phyloP scores from a whole-genome alignment of 495 filamentous ascomycete genomes.

The Talaromyces liani region DNA sequence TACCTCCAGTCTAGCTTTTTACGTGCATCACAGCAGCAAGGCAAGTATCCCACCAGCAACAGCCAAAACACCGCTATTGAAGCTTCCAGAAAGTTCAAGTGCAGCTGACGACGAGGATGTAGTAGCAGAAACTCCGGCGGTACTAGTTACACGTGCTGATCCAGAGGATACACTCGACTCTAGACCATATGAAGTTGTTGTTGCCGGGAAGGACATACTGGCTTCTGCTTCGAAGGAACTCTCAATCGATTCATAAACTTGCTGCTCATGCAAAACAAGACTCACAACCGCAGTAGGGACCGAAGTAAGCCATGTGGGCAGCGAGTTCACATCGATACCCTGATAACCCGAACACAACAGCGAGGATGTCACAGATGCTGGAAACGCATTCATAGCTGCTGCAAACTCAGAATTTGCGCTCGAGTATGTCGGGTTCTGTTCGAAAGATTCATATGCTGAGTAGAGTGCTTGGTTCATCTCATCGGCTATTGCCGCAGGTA shows the following conservation, averaged over 20 bases:
- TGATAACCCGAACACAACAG: background rate
- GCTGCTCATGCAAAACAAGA: background rate
- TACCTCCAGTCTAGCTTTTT: too few species aligned
- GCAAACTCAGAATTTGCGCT: background rate
- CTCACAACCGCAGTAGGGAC: background rate
- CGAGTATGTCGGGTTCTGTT: background rate
- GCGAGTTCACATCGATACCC: background rate
- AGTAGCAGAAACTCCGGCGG: too few species aligned
- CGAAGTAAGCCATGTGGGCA: background rate
- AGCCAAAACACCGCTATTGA: too few species aligned
- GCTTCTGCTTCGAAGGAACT: background rate
- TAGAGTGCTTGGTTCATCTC: background rate
- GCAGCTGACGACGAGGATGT: too few species aligned
- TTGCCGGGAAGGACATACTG: too few species aligned
- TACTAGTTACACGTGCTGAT: too few species aligned
- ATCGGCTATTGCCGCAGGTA: background rate
- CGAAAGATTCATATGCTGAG: background rate
- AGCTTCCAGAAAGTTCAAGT: too few species aligned
- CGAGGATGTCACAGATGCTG: background rate
- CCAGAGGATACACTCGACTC: too few species aligned
- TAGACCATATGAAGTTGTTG: too few species aligned
- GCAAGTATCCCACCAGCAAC: too few species aligned
- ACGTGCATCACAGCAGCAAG: too few species aligned
- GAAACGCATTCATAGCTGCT: background rate
- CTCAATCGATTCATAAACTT: background rate